These are phyloP conservation scores for Ceratocystiopsis sp. DNA, from an alignment of 2,329 filamentous ascomycete species.

Conservation along the genomic window DNA sequence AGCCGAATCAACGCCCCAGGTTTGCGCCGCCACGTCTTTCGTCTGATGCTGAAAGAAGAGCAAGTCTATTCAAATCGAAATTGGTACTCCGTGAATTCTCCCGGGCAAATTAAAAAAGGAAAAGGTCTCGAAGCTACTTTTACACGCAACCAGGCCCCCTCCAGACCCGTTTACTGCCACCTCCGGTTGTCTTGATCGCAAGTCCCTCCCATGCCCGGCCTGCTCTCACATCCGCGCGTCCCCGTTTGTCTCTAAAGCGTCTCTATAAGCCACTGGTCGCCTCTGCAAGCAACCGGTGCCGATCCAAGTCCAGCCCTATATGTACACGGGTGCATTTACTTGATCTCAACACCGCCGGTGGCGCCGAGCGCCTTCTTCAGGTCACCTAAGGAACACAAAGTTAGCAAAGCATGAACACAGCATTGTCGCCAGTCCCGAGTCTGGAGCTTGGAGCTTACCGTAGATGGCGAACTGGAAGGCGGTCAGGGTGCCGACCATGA, in stretches of 20 bases:
- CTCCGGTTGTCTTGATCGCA: no score
- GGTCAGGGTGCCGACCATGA: constrained; percentile 45
- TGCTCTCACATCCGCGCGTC: neutral
- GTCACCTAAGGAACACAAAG: constrained; percentile 18
- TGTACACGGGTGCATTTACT: constrained; percentile 15
- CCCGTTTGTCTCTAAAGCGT: neutral
- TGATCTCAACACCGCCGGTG: constrained; percentile 60
- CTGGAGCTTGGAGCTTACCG: constrained; percentile 18
- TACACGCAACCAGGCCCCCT: neutral
- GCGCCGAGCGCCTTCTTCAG: constrained; percentile 55
- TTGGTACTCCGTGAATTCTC: no score
- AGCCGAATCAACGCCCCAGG: no score
- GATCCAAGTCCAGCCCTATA: neutral
- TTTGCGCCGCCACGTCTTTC: no score
- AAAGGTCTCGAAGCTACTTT: neutral
- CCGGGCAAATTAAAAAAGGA: neutral
- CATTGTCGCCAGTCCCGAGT: neutral
- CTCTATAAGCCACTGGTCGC: neutral
- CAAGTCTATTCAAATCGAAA: no score
- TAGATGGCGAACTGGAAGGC: constrained; percentile 76
- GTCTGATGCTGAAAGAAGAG: no score
- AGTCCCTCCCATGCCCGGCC: neutral
- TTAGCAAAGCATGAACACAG: neutral
- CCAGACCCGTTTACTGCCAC: no score
- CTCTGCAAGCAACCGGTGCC: no score